Percentiles rank a stretch among this genome's conserved stretches.
Evolutionary conservation across 371 early-diverging fungal genomes (phyloP).

Genomic region (Mucor piriformis): DNA sequence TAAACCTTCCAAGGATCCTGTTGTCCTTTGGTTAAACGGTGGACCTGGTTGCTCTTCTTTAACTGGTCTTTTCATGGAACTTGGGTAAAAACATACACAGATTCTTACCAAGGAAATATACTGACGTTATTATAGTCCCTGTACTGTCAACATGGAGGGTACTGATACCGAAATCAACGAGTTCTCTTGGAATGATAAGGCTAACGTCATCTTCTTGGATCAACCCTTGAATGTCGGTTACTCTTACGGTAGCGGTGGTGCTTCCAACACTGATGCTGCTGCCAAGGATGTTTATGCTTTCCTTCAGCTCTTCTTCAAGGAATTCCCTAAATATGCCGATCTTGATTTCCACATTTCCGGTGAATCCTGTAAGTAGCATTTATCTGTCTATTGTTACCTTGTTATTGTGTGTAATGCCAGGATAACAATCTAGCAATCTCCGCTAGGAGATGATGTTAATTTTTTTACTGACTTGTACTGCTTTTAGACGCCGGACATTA

Average conservation of each 20-base stretch:
- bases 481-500: conserved; percentile 71
- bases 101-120: too few species aligned
- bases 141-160: conserved; percentile 68
- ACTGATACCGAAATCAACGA: conserved; percentile 54
- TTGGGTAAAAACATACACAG: too few species aligned
- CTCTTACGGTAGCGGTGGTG: conserved; percentile 65
- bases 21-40: conserved; percentile 78
- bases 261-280: conserved; percentile 60
- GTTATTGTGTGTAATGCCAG: neutral
- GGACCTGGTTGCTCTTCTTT: conserved; percentile 84
- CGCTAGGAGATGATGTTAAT: neutral
- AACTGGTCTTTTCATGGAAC: conserved; percentile 75
- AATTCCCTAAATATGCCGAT: conserved; percentile 58
- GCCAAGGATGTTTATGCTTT: conserved; percentile 80
- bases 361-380: conserved; percentile 33
- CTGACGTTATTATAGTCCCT: conserved; percentile 67
- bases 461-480: neutral
- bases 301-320: conserved; percentile 65
- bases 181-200: conserved; percentile 74
- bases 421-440: neutral
- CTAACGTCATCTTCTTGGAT: conserved; percentile 79
- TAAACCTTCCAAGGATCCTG: conserved; percentile 66
- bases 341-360: conserved; percentile 67
- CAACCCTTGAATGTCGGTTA: conserved; percentile 81
- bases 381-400: too few species aligned